These are phyloP conservation scores for Cymbidium sinense DNA, from an alignment of 106 monocot genomes.

Conservation along the genomic window DNA sequence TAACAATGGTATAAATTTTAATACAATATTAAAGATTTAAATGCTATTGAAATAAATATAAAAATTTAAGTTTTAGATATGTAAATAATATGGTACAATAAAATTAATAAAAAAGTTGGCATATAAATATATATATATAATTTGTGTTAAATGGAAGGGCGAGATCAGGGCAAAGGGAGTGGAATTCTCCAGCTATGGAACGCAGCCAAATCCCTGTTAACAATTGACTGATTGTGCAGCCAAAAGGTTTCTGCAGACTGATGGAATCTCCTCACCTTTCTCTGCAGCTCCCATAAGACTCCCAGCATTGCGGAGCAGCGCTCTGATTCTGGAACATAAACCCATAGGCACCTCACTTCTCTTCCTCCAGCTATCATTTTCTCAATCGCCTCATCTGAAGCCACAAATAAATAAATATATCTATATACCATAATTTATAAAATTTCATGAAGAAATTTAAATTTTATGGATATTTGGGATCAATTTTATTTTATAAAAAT, in stretches of 20 bases:
- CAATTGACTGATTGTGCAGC: constrained; percentile 36
- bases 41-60: no score
- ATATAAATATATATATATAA: no score
- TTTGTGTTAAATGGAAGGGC: no score
- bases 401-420: background rate
- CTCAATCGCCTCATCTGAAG: constrained; percentile 70
- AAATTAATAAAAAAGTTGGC: no score
- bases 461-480: background rate
- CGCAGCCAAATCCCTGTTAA: no score
- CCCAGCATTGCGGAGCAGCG: constrained; percentile 76
- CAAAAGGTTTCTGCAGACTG: constrained; percentile 94
- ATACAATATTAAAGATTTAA: no score
- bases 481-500: no score
- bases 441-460: background rate
- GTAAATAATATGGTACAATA: no score
- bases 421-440: background rate
- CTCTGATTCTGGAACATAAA: constrained; percentile 71
- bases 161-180: no score
- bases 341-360: constrained; percentile 71
- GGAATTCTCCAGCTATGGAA: no score
- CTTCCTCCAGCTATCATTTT: constrained; percentile 67
- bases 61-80: no score
- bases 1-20: no score
- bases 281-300: constrained; percentile 84
- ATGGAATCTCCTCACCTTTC: constrained; percentile 66